Percentiles rank a stretch among this genome's conserved stretches.
phyloP scores from a whole-genome alignment of 805 yeast genomes.

The Phaffomyces antillensis region DNA sequence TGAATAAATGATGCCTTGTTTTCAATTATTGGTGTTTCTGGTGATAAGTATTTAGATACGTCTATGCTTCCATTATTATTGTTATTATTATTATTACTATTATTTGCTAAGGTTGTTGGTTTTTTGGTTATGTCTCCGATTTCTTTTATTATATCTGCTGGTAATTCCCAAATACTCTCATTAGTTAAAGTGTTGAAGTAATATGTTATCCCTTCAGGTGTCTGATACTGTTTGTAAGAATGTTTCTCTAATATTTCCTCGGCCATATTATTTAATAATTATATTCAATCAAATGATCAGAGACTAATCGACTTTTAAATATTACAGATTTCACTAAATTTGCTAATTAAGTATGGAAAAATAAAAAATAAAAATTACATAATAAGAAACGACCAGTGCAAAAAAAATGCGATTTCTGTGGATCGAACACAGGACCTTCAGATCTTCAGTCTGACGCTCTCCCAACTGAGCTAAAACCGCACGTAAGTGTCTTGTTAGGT shows the following conservation, averaged over 20 bases:
- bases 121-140: constrained; percentile 3
- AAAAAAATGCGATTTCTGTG: constrained; percentile 50
- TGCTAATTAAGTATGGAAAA: too few relatives aligned
- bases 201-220: constrained; percentile 55
- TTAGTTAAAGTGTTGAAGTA: constrained; percentile 60
- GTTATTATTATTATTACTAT: too few relatives aligned
- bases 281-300: too few relatives aligned
- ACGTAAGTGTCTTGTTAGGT: too few relatives aligned
- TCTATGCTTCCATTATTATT: not conserved
- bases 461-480: constrained; percentile 29
- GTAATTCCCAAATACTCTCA: constrained; percentile 78
- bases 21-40: constrained; percentile 18
- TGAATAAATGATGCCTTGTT: constrained; percentile 36
- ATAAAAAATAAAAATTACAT: too few relatives aligned
- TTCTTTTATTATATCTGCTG: constrained; percentile 37
- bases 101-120: not conserved
- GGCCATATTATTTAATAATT: too few relatives aligned
- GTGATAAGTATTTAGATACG: constrained; percentile 2
- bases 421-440: constrained; percentile 82
- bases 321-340: too few relatives aligned
- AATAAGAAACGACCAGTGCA: not conserved
- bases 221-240: constrained; percentile 45
- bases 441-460: constrained; percentile 38
- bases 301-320: too few relatives aligned
- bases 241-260: constrained; percentile 33